Base-by-base conservation (phyloP, 163 green algal genomes). In the Chlorella variabilis region DNA sequence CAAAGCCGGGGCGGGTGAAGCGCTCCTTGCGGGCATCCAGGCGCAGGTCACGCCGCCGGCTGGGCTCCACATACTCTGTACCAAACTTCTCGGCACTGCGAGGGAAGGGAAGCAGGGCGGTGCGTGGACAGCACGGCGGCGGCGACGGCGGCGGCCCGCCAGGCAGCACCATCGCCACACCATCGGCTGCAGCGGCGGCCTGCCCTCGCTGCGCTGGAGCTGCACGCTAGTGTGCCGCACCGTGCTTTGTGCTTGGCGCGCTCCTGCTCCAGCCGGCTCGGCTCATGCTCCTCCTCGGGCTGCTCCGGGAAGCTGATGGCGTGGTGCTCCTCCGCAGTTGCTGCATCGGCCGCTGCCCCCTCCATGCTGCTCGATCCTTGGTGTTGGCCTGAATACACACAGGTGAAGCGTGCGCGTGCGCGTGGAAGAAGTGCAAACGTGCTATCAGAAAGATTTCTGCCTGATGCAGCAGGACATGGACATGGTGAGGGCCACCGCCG, bases 11-110 rank as follows among this genome's bases (percentile, higher is more conserved):
- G 3, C 71, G 58, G 39, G 59, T 54, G 23, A 83, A 56, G 38
- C 62, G 45, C 31, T 95, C 88, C 68, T 83, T 85, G 17, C 87
- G 80, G 0, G 76, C 83, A 69, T 92, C 84, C 48, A 91, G 77
- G 8, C 85, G 62, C n/a, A 95, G 80, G n/a, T 93, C 90, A 1
- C 65, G 76, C 9, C 87, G 84, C 23, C 71, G 4, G 33, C 61
- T 81, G 2, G 93, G 93, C 34, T 96, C 91, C 21, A 86, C 49
- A 82, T 92, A 96, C 11, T 87, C 33, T 0, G 80, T 80, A 2
- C 86, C 89, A 78, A 97, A 96, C 54, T 89, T 89, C 61, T 91
- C 89, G 27, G 90, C 90, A 20, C 92, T 93, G 67, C 48, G 15
- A 54, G 48, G 33, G 9, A 27, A 42, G 45, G 18, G 54, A 63